Evolutionary conservation across 805 yeast genomes (phyloP).

Genomic region (Ogataea zsoltii): DNA sequence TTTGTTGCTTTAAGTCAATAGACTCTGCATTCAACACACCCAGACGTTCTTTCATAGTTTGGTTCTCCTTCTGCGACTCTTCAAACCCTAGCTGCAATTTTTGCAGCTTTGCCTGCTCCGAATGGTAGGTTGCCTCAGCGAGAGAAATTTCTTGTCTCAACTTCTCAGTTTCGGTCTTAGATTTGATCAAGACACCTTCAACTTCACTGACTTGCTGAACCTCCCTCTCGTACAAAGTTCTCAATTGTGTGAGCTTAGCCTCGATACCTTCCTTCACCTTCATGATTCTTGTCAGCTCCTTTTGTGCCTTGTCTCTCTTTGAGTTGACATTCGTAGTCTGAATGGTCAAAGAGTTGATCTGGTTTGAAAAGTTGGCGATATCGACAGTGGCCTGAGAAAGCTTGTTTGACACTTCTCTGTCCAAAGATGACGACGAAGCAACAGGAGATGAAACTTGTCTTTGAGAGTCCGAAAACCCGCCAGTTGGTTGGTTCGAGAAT

Average conservation of each 20-base stretch:
- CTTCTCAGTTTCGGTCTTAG: slow-evolving; percentile 66
- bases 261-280: slow-evolving; percentile 71
- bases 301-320: slow-evolving; percentile 72
- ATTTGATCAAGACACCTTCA: slow-evolving; percentile 57
- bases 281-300: slow-evolving; percentile 70
- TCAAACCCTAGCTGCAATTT: slow-evolving; percentile 61
- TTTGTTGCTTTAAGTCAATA: slow-evolving; percentile 54
- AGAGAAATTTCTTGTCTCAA: slow-evolving; percentile 71
- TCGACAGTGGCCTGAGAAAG: slow-evolving; percentile 80
- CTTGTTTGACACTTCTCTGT: slow-evolving; percentile 61
- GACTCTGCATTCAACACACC: slow-evolving; percentile 67
- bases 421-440: slow-evolving; percentile 43
- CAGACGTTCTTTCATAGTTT: slow-evolving; percentile 65
- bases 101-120: slow-evolving; percentile 64
- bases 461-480: slow-evolving; percentile 11
- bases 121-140: slow-evolving; percentile 76
- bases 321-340: slow-evolving; percentile 73
- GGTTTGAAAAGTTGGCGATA: slow-evolving; percentile 82
- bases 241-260: slow-evolving; percentile 62
- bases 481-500: slow-evolving; percentile 19
- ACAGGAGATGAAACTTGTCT: slow-evolving; percentile 4
- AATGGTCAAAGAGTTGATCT: slow-evolving; percentile 71
- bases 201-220: slow-evolving; percentile 73
- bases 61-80: slow-evolving; percentile 67
- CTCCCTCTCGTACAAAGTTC: slow-evolving; percentile 75